Percentiles rank a stretch among this genome's conserved stretches.
Conservation (phyloP, 805 yeast species). For the Metschnikowia lochheadii region DNA sequence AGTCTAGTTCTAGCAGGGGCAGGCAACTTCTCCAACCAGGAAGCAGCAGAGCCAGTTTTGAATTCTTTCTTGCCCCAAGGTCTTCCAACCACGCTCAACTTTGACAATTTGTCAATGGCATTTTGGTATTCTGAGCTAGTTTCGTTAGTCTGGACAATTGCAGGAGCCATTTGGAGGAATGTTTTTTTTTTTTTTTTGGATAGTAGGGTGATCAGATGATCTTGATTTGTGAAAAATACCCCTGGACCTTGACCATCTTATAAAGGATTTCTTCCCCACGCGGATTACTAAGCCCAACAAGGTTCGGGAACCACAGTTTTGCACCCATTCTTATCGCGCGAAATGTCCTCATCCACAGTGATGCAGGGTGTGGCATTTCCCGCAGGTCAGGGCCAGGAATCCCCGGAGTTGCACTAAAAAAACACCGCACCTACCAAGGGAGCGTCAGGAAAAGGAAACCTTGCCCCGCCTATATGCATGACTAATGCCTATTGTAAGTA, state of each 20-base stretch:
- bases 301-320: conserved; percentile 10
- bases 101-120: conserved; percentile 11
- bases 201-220: neutral
- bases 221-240: neutral
- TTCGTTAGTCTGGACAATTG: conserved; percentile 4
- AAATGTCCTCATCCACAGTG: conserved; percentile 6
- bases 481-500: neutral
- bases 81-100: conserved; percentile 12
- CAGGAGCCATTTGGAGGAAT: conserved; percentile 3
- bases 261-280: neutral
- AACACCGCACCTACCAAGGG: neutral
- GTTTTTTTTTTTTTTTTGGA: neutral
- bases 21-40: conserved; percentile 20
- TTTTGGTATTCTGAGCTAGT: conserved; percentile 6
- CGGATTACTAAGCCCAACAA: neutral
- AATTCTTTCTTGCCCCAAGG: conserved; percentile 8
- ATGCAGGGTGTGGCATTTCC: conserved; percentile 4
- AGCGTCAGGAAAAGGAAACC: neutral
- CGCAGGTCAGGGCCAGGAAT: neutral
- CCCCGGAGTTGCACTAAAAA: neutral
- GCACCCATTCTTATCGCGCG: conserved; percentile 9
- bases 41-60: conserved; percentile 13
- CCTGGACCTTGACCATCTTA: neutral
- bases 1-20: conserved; percentile 21
- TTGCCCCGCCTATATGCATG: neutral